Evolutionary conservation across 2,329 filamentous ascomycete genomes (phyloP).

Genomic region (Hymenoscyphus fraxineus): DNA sequence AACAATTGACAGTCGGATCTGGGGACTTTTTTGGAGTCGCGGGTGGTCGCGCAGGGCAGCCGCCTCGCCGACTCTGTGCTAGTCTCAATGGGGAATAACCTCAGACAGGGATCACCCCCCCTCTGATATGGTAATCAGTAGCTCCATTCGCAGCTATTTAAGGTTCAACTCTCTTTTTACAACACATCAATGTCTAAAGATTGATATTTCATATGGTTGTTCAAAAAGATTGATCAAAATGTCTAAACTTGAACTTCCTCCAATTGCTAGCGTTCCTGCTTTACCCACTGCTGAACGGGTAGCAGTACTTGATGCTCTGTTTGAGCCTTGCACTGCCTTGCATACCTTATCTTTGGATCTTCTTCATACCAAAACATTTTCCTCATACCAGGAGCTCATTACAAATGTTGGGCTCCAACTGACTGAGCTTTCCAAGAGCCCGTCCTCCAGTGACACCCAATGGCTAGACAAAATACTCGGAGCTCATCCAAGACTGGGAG

Average conservation of each 20-base stretch:
- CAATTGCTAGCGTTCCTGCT: slow-evolving; percentile 51
- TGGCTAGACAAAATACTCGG: slow-evolving; percentile 70
- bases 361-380: slow-evolving; percentile 57
- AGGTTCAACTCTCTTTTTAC: not conserved
- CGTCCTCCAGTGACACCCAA: slow-evolving; percentile 46
- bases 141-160: not conserved
- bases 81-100: slow-evolving; percentile 5
- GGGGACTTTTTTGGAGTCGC: slow-evolving; percentile 16
- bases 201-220: not conserved
- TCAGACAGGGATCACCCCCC: not conserved
- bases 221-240: slow-evolving; percentile 19
- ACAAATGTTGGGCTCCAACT: slow-evolving; percentile 62
- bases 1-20: slow-evolving; percentile 16
- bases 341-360: slow-evolving; percentile 68
- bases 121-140: too few relatives aligned
- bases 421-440: slow-evolving; percentile 51
- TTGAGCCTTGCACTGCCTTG: slow-evolving; percentile 75
- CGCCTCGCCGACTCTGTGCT: not conserved
- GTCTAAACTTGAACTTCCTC: slow-evolving; percentile 47
- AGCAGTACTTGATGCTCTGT: slow-evolving; percentile 69
- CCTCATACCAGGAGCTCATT: slow-evolving; percentile 68
- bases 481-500: slow-evolving; percentile 80
- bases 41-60: not conserved
- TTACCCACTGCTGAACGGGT: slow-evolving; percentile 54
- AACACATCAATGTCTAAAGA: slow-evolving; percentile 1